Evolutionary conservation across 257 asterid species (phyloP).

Genomic region (Orobanche coerulescens): DNA sequence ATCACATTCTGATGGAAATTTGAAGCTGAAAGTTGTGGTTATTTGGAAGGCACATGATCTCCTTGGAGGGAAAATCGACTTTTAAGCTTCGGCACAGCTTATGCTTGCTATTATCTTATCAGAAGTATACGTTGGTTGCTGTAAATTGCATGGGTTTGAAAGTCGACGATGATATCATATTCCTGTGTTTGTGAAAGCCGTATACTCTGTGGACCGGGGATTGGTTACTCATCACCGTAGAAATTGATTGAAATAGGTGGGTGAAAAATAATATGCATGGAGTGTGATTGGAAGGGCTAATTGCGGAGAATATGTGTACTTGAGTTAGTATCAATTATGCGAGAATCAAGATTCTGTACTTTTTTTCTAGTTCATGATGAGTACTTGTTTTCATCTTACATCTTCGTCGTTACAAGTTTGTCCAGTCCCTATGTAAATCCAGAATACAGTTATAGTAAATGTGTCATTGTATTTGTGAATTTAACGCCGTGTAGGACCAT

Average conservation of each 20-base stretch:
- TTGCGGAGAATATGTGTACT: not conserved
- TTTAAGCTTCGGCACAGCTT: not conserved
- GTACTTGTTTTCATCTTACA: not conserved
- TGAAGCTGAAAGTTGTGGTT: not conserved
- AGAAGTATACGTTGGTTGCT: not conserved
- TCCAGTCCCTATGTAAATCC: not conserved
- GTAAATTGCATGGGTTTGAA: not conserved
- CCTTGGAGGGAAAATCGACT: not conserved
- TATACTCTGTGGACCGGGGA: not conserved
- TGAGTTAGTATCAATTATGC: not conserved
- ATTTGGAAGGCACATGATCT: not conserved
- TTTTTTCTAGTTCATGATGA: not conserved
- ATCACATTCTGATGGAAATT: not conserved
- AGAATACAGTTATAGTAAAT: not conserved
- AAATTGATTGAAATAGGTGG: not conserved
- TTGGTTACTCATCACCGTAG: not conserved
- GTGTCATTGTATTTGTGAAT: not conserved
- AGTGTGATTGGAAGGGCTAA: not conserved
- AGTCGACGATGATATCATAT: not conserved
- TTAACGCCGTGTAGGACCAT: not conserved
- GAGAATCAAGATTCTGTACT: not conserved
- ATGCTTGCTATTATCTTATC: not conserved
- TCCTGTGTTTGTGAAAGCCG: not conserved
- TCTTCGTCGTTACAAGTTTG: constrained; percentile 2
- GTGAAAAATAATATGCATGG: not conserved